phyloP scores from a whole-genome alignment of 2,329 filamentous ascomycete species.

The Pestalotiopsis sp. region DNA sequence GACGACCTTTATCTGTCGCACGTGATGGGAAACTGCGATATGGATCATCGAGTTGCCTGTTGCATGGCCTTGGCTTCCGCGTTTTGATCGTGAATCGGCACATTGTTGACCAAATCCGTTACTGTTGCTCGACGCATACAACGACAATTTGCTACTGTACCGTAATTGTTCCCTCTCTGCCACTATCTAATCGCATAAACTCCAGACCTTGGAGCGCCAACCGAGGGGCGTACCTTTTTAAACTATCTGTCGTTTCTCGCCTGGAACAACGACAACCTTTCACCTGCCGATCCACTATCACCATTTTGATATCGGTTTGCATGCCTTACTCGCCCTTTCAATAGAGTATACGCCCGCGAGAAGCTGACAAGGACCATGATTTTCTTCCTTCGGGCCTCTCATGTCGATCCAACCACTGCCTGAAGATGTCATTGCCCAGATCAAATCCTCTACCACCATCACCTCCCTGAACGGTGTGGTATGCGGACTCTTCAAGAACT shows the following conservation, averaged over 20 bases:
- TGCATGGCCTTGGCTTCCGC: background rate
- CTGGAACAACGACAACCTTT: background rate
- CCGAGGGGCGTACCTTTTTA: background rate
- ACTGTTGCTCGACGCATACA: background rate
- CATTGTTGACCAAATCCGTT: background rate
- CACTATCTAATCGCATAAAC: background rate
- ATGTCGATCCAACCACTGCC: conserved; percentile 72
- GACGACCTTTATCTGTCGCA: background rate
- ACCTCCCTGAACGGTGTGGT: conserved; percentile 72
- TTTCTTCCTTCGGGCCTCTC: conserved; percentile 12
- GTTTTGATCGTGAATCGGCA: background rate
- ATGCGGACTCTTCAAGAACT: conserved; percentile 75
- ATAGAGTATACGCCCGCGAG: background rate
- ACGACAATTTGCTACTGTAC: background rate
- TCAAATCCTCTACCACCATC: conserved; percentile 83
- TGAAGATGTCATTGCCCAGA: conserved; percentile 69
- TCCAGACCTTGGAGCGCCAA: background rate
- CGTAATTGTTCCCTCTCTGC: background rate
- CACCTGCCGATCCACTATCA: background rate
- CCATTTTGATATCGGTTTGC: background rate
- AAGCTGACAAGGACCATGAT: conserved; percentile 15
- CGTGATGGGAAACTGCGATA: background rate
- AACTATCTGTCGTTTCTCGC: background rate
- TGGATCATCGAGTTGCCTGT: background rate
- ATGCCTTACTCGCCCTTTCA: background rate